phyloP scores from a whole-genome alignment of 257 asterid genomes.

The Lithospermum erythrorhizon region DNA sequence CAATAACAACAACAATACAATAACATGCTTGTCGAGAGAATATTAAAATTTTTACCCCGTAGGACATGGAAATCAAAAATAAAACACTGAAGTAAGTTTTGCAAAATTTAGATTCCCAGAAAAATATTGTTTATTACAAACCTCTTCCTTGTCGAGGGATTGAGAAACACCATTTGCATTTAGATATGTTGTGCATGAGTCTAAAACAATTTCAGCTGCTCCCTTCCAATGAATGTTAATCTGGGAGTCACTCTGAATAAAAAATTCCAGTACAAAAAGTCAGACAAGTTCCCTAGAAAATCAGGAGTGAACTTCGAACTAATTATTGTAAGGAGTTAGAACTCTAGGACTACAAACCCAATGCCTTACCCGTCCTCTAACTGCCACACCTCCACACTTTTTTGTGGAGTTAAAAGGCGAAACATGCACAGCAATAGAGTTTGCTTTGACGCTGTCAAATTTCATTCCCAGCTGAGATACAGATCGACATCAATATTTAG shows the following conservation, averaged over 20 bases:
- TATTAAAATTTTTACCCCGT: too few relatives aligned
- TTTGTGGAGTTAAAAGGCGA: constrained; percentile 92
- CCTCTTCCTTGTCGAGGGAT: constrained; percentile 54
- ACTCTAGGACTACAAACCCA: background rate
- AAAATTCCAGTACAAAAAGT: background rate
- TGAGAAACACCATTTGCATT: constrained; percentile 51
- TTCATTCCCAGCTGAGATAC: constrained; percentile 78
- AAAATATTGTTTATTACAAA: constrained; percentile 12
- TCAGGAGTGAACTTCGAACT: background rate
- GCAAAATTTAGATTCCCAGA: background rate
- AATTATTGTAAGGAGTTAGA: background rate
- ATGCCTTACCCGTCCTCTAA: constrained; percentile 50
- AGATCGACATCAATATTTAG: constrained; percentile 1
- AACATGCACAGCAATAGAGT: constrained; percentile 72
- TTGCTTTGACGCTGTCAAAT: constrained; percentile 62
- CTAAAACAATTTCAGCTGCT: constrained; percentile 89
- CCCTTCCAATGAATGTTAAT: constrained; percentile 97
- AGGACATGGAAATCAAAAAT: too few relatives aligned
- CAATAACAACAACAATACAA: too few relatives aligned
- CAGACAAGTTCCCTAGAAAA: background rate
- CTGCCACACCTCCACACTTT: constrained; percentile 87
- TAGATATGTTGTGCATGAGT: constrained; percentile 47
- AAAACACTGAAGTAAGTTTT: background rate
- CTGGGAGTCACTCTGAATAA: constrained; percentile 51
- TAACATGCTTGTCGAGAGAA: too few relatives aligned